Evolutionary conservation across 169 alveolate species (phyloP).

Genomic region (Cryptosporidium tyzzeri): DNA sequence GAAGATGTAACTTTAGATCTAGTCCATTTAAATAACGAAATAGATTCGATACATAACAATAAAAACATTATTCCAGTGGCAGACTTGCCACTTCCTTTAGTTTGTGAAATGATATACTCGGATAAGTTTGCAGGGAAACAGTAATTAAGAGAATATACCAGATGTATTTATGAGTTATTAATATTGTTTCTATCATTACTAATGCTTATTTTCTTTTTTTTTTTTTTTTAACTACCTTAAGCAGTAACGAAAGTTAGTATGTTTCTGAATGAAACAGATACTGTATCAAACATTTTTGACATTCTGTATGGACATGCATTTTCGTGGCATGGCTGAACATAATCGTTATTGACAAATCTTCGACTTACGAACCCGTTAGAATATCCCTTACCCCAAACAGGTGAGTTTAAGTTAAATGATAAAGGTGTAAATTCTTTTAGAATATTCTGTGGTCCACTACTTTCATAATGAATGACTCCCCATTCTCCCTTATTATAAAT

Average conservation of each 20-base stretch:
- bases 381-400: slow-evolving; percentile 69
- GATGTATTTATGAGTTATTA: not conserved
- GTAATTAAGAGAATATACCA: slow-evolving; percentile 14
- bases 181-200: no score
- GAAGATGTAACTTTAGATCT: slow-evolving; percentile 41
- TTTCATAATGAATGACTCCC: slow-evolving; percentile 64
- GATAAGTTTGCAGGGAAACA: slow-evolving; percentile 6
- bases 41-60: slow-evolving; percentile 14
- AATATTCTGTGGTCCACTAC: slow-evolving; percentile 75
- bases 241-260: slow-evolving; percentile 36
- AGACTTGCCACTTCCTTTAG: slow-evolving; percentile 71
- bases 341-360: slow-evolving; percentile 47
- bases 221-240: slow-evolving; percentile 2
- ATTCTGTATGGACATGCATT: slow-evolving; percentile 70
- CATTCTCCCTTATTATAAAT: slow-evolving; percentile 58
- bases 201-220: not conserved
- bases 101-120: slow-evolving; percentile 65
- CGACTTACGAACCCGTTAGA: slow-evolving; percentile 70
- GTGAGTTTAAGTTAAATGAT: slow-evolving; percentile 39
- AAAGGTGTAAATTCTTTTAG: slow-evolving; percentile 49
- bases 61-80: slow-evolving; percentile 48
- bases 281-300: slow-evolving; percentile 67
- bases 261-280: slow-evolving; percentile 65
- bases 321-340: slow-evolving; percentile 67
- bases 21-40: slow-evolving; percentile 52